Evolutionary conservation across 495 filamentous ascomycete species (phyloP).

Genomic region (Lindgomyces ingoldianus): DNA sequence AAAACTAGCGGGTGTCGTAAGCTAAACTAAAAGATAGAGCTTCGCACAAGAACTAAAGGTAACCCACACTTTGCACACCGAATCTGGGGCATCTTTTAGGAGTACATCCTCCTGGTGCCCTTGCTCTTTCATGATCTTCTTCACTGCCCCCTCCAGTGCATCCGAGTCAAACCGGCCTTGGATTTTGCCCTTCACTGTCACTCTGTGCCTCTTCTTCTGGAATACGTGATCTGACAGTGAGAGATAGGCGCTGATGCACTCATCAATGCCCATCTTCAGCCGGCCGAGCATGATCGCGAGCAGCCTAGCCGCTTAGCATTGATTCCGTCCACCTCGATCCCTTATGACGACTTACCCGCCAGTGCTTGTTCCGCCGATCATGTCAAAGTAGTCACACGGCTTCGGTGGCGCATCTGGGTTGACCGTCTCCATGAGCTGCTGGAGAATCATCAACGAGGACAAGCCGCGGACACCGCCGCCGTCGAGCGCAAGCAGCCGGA

Average conservation of each 20-base stretch:
- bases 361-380: conserved; percentile 36
- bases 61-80: conserved; percentile 39
- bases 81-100: conserved; percentile 24
- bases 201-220: conserved; percentile 42
- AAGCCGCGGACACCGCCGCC: conserved; percentile 36
- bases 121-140: conserved; percentile 40
- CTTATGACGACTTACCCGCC: conserved; percentile 28
- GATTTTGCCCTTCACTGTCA: conserved; percentile 39
- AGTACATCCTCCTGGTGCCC: conserved; percentile 22
- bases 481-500: conserved; percentile 29
- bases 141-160: conserved; percentile 48
- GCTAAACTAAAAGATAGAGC: not conserved
- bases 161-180: conserved; percentile 45
- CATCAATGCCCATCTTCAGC: conserved; percentile 30
- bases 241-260: conserved; percentile 26
- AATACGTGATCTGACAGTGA: conserved; percentile 22
- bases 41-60: not conserved
- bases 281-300: conserved; percentile 39
- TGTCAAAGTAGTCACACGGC: conserved; percentile 36
- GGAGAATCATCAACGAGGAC: conserved; percentile 23
- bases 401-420: conserved; percentile 11
- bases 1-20: conserved; percentile 47
- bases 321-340: not conserved
- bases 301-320: conserved; percentile 1
- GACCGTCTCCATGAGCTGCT: conserved; percentile 24